phyloP scores from a whole-genome alignment of 2,329 filamentous ascomycete genomes.

The Fusarium sp. region DNA sequence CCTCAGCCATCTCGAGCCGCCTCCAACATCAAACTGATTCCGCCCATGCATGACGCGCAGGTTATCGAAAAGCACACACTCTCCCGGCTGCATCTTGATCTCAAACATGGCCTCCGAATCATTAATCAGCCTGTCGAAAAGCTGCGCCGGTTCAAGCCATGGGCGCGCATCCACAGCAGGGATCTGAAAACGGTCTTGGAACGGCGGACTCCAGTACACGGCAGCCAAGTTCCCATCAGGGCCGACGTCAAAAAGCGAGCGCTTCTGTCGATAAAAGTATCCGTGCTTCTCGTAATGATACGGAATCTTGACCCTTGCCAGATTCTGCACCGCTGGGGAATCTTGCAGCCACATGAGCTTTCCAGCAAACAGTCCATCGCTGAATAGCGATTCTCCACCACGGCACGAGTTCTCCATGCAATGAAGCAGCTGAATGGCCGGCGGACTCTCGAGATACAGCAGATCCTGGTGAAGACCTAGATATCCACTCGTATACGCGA shows the following conservation, averaged over 20 bases:
- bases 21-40: conserved; percentile 71
- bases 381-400: conserved; percentile 88
- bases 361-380: conserved; percentile 73
- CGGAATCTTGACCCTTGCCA: conserved; percentile 59
- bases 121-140: conserved; percentile 70
- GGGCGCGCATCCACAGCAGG: conserved; percentile 35
- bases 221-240: conserved; percentile 39
- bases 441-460: conserved; percentile 82
- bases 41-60: conserved; percentile 85
- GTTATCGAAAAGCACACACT: conserved; percentile 96
- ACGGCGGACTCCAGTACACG: conserved; percentile 77
- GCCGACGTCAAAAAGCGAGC: conserved; percentile 60
- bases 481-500: conserved; percentile 85
- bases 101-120: conserved; percentile 68
- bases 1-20: conserved; percentile 80
- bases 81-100: conserved; percentile 78
- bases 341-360: conserved; percentile 47
- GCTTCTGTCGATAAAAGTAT: conserved; percentile 67
- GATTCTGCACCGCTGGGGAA: conserved; percentile 42
- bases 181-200: conserved; percentile 67
- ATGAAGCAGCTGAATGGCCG: conserved; percentile 87
- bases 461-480: conserved; percentile 94
- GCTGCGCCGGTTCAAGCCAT: conserved; percentile 60
- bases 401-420: conserved; percentile 81
- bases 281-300: conserved; percentile 77